phyloP scores from a whole-genome alignment of 306 rosid species.

The Fragaria iinumae region DNA sequence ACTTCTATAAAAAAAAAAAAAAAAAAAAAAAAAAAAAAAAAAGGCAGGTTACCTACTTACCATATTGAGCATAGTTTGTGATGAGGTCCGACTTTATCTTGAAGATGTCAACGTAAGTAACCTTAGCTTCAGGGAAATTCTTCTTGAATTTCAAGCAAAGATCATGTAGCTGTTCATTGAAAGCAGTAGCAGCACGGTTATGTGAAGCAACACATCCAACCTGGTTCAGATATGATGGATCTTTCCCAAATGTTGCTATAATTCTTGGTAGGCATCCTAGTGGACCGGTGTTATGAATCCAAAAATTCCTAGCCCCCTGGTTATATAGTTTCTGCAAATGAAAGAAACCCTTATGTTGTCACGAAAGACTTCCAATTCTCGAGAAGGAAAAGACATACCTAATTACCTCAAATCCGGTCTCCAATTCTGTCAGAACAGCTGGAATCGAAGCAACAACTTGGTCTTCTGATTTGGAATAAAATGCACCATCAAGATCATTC shows the following conservation, averaged over 20 bases:
- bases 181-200: conserved; percentile 34
- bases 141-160: conserved; percentile 24
- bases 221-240: conserved; percentile 29
- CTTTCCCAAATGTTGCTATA: conserved; percentile 29
- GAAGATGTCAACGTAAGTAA: conserved; percentile 37
- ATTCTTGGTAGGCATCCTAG: conserved; percentile 44
- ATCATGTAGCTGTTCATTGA: conserved; percentile 36
- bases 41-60: not conserved
- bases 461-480: conserved; percentile 27
- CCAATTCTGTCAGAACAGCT: conserved; percentile 27
- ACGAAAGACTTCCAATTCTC: not conserved
- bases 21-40: not conserved
- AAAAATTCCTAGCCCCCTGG: conserved; percentile 36
- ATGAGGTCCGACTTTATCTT: conserved; percentile 37
- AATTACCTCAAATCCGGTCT: conserved; percentile 28
- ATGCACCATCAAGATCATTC: conserved; percentile 41
- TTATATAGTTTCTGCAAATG: conserved; percentile 29
- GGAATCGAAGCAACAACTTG: conserved; percentile 32
- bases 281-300: conserved; percentile 48
- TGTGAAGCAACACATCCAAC: conserved; percentile 37
- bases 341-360: not conserved
- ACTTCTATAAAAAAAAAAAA: not conserved
- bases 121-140: conserved; percentile 26
- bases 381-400: not conserved
- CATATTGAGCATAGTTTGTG: conserved; percentile 33